Conservation (phyloP, 805 yeast species). For the Starmerella powellii region DNA sequence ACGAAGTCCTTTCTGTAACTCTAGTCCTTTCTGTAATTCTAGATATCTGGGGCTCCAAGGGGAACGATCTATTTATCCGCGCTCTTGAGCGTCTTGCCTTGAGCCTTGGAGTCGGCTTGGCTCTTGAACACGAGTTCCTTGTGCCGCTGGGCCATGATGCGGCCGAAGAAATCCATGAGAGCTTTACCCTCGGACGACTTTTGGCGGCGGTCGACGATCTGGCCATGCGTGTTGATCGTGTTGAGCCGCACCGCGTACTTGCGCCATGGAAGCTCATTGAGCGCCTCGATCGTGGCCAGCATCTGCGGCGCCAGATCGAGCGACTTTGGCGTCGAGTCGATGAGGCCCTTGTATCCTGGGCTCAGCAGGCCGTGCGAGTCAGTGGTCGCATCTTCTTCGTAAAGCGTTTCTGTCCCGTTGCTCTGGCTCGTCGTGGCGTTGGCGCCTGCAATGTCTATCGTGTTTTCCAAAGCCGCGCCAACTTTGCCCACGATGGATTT, state of each 20-base stretch:
- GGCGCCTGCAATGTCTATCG: constrained; percentile 2
- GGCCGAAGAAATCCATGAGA: constrained; percentile 22
- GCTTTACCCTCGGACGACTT: constrained; percentile 25
- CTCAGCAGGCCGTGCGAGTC: neutral
- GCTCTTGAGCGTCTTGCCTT: too few relatives aligned
- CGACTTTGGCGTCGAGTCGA: constrained; percentile 3
- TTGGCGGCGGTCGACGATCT: constrained; percentile 55
- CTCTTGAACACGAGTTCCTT: neutral
- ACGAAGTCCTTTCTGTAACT: too few relatives aligned
- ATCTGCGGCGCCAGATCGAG: constrained; percentile 1
- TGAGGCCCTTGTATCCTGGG: constrained; percentile 11
- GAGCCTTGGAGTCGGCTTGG: too few relatives aligned
- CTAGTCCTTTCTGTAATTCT: too few relatives aligned
- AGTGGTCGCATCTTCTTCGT: too few relatives aligned
- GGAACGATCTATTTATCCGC: too few relatives aligned
- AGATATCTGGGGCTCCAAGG: too few relatives aligned
- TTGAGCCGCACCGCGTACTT: constrained; percentile 64
- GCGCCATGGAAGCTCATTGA: constrained; percentile 60
- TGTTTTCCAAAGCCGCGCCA: constrained; percentile 8
- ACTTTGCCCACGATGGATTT: neutral
- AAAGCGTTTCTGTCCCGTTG: neutral
- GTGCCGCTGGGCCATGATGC: constrained; percentile 1
- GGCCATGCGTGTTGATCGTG: constrained; percentile 73
- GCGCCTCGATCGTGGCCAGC: constrained; percentile 27
- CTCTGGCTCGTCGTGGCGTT: neutral